A percentile compares a stretch with the other conserved stretches of the same genome.
Conservation (phyloP, 768 basidiomycete species). For the Leccinum uliginosum region DNA sequence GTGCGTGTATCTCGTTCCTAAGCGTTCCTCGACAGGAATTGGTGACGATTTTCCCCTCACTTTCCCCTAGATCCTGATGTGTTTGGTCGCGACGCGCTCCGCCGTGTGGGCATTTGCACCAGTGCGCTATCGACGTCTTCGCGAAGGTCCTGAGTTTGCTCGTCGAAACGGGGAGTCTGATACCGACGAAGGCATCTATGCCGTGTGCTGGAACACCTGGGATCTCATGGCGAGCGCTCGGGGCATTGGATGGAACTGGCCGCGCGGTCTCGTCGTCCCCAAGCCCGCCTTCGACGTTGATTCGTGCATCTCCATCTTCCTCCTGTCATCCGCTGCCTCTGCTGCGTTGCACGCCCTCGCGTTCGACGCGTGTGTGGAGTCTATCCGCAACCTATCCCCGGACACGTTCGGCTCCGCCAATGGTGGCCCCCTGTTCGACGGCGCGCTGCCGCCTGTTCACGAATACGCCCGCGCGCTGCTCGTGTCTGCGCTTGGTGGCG, state of each 20-base stretch:
- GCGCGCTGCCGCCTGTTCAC: conserved; percentile 28
- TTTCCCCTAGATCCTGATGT: conserved; percentile 13
- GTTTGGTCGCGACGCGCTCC: conserved; percentile 12
- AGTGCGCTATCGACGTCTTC: conserved; percentile 11
- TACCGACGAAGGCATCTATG: conserved; percentile 2
- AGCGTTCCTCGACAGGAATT: not conserved
- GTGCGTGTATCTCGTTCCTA: conserved; percentile 13
- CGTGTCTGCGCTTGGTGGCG: conserved; percentile 39
- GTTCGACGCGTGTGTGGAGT: conserved; percentile 15
- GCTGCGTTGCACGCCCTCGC: conserved; percentile 8
- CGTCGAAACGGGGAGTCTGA: not conserved
- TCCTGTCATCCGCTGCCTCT: not conserved
- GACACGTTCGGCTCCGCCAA: conserved; percentile 32
- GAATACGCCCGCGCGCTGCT: conserved; percentile 37
- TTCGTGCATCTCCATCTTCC: conserved; percentile 11
- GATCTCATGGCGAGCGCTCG: conserved; percentile 23
- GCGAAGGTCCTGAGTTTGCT: not conserved
- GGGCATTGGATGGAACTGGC: conserved; percentile 29
- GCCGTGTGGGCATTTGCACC: conserved; percentile 20
- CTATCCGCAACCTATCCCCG: conserved; percentile 32
- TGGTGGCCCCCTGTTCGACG: conserved; percentile 35
- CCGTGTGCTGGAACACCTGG: conserved; percentile 25
- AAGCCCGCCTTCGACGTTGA: conserved; percentile 4
- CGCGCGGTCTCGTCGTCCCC: conserved; percentile 16
- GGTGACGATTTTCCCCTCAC: not conserved